Conservation (phyloP, 495 filamentous ascomycete genomes). For the Bacidia rubella region DNA sequence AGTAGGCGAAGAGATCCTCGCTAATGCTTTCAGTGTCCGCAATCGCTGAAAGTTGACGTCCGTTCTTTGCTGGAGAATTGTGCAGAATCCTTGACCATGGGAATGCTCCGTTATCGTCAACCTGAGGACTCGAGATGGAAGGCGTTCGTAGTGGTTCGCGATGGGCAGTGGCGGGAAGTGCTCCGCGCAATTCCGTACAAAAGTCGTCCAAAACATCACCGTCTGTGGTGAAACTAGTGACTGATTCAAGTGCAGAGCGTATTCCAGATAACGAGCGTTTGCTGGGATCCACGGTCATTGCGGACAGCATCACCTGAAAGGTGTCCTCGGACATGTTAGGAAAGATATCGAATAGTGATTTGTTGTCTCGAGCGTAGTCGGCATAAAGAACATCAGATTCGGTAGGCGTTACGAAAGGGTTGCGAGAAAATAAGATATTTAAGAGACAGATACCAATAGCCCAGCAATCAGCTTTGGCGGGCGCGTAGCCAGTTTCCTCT, state of each 20-base stretch:
- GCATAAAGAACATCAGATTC: constrained; percentile 78
- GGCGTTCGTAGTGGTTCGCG: constrained; percentile 93
- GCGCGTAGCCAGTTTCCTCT: constrained; percentile 70
- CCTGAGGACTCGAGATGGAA: constrained; percentile 76
- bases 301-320: constrained; percentile 78
- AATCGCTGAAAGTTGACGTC: constrained; percentile 79
- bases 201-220: constrained; percentile 88
- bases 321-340: constrained; percentile 97
- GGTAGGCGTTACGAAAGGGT: constrained; percentile 81
- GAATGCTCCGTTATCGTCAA: constrained; percentile 71
- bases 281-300: constrained; percentile 75
- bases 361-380: constrained; percentile 82
- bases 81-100: constrained; percentile 91
- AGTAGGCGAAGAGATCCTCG: constrained; percentile 81
- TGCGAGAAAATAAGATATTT: constrained; percentile 90
- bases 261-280: constrained; percentile 72
- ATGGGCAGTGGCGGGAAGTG: constrained; percentile 67
- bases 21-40: constrained; percentile 62
- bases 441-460: constrained; percentile 89
- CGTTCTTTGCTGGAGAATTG: constrained; percentile 53
- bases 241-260: constrained; percentile 60
- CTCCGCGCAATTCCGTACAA: constrained; percentile 64
- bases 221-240: constrained; percentile 86
- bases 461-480: constrained; percentile 91
- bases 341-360: constrained; percentile 95